These are phyloP conservation scores for Pseudocercospora eumusae DNA, from an alignment of 2,329 filamentous ascomycete species.

Conservation along the genomic window DNA sequence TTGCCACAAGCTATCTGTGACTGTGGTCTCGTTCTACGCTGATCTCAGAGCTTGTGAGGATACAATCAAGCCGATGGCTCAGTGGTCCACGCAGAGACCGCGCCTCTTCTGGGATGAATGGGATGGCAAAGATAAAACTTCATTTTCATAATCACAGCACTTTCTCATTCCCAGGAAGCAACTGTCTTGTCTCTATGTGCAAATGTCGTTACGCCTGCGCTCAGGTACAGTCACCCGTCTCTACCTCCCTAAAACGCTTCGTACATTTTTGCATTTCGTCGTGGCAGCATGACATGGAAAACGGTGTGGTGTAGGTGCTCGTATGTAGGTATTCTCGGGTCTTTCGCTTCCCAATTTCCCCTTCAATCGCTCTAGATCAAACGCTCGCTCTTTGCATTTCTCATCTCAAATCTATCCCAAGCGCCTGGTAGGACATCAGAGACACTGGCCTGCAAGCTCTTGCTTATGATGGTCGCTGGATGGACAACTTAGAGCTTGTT, in stretches of 20 bases:
- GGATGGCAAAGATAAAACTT: background rate
- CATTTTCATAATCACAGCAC: background rate
- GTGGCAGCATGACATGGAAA: conserved; percentile 10
- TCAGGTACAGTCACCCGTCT: conserved; percentile 13
- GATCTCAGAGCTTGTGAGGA: too few species aligned
- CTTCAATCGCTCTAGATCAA: conserved; percentile 1
- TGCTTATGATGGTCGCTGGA: background rate
- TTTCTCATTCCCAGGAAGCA: conserved; percentile 3
- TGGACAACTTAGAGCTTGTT: conserved; percentile 70
- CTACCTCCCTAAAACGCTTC: conserved; percentile 10
- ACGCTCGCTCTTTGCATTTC: conserved; percentile 13
- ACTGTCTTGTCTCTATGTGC: conserved; percentile 8
- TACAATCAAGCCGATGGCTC: too few species aligned
- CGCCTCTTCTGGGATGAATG: background rate
- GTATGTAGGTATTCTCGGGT: conserved; percentile 1
- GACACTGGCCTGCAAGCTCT: conserved; percentile 10
- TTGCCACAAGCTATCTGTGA: background rate
- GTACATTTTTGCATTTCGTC: conserved; percentile 8
- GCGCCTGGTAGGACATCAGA: background rate
- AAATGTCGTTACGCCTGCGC: conserved; percentile 1
- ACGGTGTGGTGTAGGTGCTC: background rate
- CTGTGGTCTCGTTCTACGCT: too few species aligned
- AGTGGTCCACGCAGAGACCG: too few species aligned
- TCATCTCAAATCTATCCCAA: conserved; percentile 12
- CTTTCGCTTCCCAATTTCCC: conserved; percentile 10